Base-by-base conservation (phyloP, 768 basidiomycete genomes). In the Cyathus striatus region DNA sequence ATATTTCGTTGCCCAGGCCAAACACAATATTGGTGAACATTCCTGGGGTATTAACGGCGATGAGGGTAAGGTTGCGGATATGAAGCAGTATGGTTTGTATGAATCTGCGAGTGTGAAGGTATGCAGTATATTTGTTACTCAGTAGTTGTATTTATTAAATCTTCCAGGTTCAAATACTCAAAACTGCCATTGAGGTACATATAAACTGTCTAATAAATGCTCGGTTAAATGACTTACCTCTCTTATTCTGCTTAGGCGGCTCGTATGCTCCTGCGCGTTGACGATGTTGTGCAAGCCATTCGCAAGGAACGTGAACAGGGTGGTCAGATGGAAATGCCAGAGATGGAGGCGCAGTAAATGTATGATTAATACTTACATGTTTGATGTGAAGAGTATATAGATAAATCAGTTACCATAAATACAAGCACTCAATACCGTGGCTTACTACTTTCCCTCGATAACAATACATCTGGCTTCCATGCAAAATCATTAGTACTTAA, bases 31-130 rank as follows among this genome's bases (percentile, higher is more conserved):
- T 42, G 93, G 93, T 3, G 88, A 94, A 55, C 64, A 85, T 57
- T 84, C 89, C 34, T 97, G 86, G 83, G 96, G 96, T 42, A 88
- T 99, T 27, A 84, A 98, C 52, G 96, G 95, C 18, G 89, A 97
- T 56, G 94, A 88, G 5, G 96, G 96, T 20, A 95, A 94, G 66
- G 83, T 93, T 30, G 88, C 88, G 32, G 90, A 97, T 60, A 97
- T 97, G 95, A 93, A 91, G 60, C 65, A 70, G 36, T 96, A 97
- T 61, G 93, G 93, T 1, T 67, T 99, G 46, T 90, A 90, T 51
- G 96, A 99, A 68, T 91, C 88, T 25, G 93, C 95, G 4, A 92
- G 90, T 51, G 95, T 99, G 58, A 98, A 98, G 75, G 82, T 84
- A 46, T 18, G 59, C 2, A 24, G 18, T 25, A 9, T 30, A 38